Evolutionary conservation across 2,329 filamentous ascomycete genomes (phyloP).

Genomic region (Colletotrichum plurivorum): DNA sequence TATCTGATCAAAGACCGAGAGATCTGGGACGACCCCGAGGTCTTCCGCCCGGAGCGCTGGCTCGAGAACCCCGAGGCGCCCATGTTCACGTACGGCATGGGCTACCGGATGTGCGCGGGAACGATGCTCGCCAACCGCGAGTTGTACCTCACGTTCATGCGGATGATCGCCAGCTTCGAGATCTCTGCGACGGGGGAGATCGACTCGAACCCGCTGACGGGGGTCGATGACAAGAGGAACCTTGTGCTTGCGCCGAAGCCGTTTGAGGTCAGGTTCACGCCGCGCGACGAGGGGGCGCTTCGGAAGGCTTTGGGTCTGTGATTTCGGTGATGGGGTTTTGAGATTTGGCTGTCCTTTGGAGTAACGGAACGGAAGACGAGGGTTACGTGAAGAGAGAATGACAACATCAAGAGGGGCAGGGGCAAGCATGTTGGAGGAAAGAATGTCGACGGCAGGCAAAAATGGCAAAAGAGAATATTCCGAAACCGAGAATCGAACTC

Average conservation of each 20-base stretch:
- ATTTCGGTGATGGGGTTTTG: neutral
- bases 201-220: slow-evolving; percentile 27
- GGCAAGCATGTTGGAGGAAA: neutral
- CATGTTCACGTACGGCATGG: slow-evolving; percentile 68
- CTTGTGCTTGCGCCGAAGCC: slow-evolving; percentile 24
- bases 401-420: no score
- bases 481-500: slow-evolving; percentile 31
- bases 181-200: slow-evolving; percentile 52
- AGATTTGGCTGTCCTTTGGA: no score
- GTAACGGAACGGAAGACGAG: no score
- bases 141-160: slow-evolving; percentile 66
- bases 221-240: slow-evolving; percentile 31
- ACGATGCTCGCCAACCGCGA: slow-evolving; percentile 68
- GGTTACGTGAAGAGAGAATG: no score
- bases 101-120: slow-evolving; percentile 68
- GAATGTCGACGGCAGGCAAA: neutral
- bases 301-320: slow-evolving; percentile 14
- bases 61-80: slow-evolving; percentile 57
- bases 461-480: neutral
- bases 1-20: slow-evolving; percentile 58
- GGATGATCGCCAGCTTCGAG: slow-evolving; percentile 64
- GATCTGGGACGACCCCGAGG: slow-evolving; percentile 75
- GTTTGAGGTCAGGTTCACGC: slow-evolving; percentile 21
- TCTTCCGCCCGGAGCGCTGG: slow-evolving; percentile 67
- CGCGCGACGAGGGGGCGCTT: slow-evolving; percentile 21